Evolutionary conservation across 140 eudicot genomes (phyloP).

Genomic region (Anethum foeniculum): DNA sequence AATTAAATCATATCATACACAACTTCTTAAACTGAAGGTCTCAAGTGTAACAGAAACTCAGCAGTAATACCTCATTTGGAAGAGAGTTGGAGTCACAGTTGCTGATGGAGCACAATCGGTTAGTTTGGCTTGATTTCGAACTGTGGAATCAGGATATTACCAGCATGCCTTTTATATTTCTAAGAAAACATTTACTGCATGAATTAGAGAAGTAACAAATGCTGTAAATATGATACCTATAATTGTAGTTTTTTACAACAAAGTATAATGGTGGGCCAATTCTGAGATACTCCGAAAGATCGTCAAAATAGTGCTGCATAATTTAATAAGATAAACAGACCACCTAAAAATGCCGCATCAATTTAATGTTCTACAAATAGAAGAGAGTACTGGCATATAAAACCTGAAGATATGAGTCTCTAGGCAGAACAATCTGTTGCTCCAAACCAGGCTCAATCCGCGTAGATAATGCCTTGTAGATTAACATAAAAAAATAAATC

Average conservation of each 20-base stretch:
- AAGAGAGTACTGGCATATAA: slow-evolving; percentile 6
- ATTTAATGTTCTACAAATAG: not conserved
- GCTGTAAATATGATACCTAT: slow-evolving; percentile 41
- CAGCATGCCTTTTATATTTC: slow-evolving; percentile 6
- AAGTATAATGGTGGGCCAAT: slow-evolving; percentile 95
- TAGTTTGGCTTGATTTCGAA: slow-evolving; percentile 81
- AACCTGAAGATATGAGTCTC: slow-evolving; percentile 99
- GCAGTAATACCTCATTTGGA: slow-evolving; percentile 61
- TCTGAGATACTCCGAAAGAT: slow-evolving; percentile 72
- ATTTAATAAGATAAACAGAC: slow-evolving; percentile 5
- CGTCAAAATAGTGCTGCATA: slow-evolving; percentile 73
- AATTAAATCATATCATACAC: not conserved
- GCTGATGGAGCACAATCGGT: slow-evolving; percentile 89
- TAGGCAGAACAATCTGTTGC: slow-evolving; percentile 94
- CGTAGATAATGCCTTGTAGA: slow-evolving; percentile 73
- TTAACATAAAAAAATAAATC: not conserved
- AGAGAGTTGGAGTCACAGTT: slow-evolving; percentile 91
- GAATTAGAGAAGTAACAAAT: not conserved
- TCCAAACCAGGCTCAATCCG: slow-evolving; percentile 98
- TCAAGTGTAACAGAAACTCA: slow-evolving; percentile 5
- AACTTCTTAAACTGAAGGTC: slow-evolving; percentile 2
- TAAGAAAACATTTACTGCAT: not conserved
- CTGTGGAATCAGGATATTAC: slow-evolving; percentile 32
- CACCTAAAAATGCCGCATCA: slow-evolving; percentile 8
- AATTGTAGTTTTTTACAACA: slow-evolving; percentile 84